Evolutionary conservation across 345 rosid species (phyloP).

Genomic region (Populus alba): DNA sequence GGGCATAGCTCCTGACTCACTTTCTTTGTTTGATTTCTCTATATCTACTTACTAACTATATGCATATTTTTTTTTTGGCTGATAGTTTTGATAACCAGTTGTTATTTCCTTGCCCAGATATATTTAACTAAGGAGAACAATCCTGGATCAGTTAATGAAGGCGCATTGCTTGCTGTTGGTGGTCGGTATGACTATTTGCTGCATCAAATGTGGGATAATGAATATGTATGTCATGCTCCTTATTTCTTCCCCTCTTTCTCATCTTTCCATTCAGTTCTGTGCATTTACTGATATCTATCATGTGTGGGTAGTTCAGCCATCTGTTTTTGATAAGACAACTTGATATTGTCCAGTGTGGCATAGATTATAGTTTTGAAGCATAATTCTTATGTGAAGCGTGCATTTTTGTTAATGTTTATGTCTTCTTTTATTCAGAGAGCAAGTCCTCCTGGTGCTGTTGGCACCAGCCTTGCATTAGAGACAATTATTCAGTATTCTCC

Average conservation of each 20-base stretch:
- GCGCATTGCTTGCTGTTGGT: constrained; percentile 79
- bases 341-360: background rate
- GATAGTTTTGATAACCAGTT: background rate
- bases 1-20: background rate
- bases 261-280: background rate
- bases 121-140: constrained; percentile 63
- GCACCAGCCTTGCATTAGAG: constrained; percentile 83
- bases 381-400: background rate
- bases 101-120: constrained; percentile 41
- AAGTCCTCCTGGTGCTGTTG: constrained; percentile 87
- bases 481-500: constrained; percentile 68
- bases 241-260: constrained; percentile 18
- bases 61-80: background rate
- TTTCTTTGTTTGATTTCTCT: background rate
- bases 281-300: background rate
- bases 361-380: background rate
- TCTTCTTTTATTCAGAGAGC: constrained; percentile 50
- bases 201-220: constrained; percentile 69
- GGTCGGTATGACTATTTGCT: constrained; percentile 91
- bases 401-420: background rate
- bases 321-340: background rate
- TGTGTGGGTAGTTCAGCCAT: background rate
- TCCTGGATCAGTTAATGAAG: constrained; percentile 66
- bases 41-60: background rate
- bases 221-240: constrained; percentile 44